Evolutionary conservation across 208 protist genomes (phyloP), one percentile per base, ranked within the genome.

Genomic region (Trypanosoma conorhini): DNA sequence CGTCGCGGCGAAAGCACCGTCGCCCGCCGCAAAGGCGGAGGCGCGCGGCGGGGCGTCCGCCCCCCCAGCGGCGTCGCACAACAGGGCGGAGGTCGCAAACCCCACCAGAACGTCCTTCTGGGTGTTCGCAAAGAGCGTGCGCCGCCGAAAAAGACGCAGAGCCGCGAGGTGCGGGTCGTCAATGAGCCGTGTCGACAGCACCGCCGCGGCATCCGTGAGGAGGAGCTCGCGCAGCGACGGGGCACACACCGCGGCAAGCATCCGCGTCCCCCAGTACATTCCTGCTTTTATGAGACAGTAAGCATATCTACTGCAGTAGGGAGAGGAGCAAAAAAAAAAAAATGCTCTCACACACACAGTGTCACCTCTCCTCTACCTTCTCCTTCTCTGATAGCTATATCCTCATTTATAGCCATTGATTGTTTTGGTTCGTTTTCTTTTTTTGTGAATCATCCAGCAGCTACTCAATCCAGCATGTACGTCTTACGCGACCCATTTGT

Each of bases 51-150:
- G 61, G 15, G 52, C 55, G n/a, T 46, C 42, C 17, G 62, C 62
- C 15, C 40, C 2, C 17, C 67, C 62, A 5, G 74, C 70, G 19
- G 60, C 76, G 40, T 86, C 79, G 46, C 77, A 92, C 55, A 92
- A 76, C 35, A 92, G 65, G 21, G 86, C 86, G 50, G 79, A 74
- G 19, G 86, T 87, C 52, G 79, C 76, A 46, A 92, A 92, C 24
- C 86, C 86, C 15, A 89, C 86, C 44, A 92, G 68, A 17, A 92
- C 58, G 71, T 92, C 87, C n/a, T 86, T 79, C 42, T 86, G 77
- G 1, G 80, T 86, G 71, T 92, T 92, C 10, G 83, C 81, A 64
- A 92, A 92, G 28, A 92, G 71, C 46, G 79, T 85, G 42, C 87
- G 81, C 33, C 76, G 72, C 2, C 79, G 81, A 70, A 92, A 92